Conservation (phyloP, 2,329 filamentous ascomycete genomes). For the Volutella citrinella region DNA sequence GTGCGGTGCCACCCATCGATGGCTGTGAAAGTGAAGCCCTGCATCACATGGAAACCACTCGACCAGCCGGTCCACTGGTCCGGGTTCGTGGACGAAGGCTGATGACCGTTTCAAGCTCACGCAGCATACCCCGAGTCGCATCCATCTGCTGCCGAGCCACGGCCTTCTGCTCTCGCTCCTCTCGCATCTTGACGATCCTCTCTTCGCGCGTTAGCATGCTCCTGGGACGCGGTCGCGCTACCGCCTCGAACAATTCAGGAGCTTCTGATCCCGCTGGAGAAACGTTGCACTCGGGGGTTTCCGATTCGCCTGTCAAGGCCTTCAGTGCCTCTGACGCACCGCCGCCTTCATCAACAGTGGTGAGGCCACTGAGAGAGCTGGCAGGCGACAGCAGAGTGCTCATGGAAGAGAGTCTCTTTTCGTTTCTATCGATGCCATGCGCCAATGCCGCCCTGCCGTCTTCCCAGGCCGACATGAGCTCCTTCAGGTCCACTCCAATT, state of each 20-base stretch:
- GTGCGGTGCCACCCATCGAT: too few species aligned
- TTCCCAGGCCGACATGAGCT: constrained; percentile 81
- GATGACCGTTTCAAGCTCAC: constrained; percentile 89
- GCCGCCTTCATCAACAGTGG: constrained; percentile 54
- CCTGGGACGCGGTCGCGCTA: constrained; percentile 69
- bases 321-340: constrained; percentile 63
- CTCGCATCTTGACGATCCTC: constrained; percentile 80
- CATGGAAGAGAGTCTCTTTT: constrained; percentile 64
- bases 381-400: constrained; percentile 58
- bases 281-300: constrained; percentile 49
- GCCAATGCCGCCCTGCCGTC: constrained; percentile 80
- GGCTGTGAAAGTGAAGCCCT: too few species aligned
- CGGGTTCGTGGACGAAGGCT: constrained; percentile 45
- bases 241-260: constrained; percentile 86
- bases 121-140: constrained; percentile 83
- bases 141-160: constrained; percentile 71
- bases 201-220: constrained; percentile 79
- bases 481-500: constrained; percentile 81
- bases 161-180: constrained; percentile 76
- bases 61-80: constrained; percentile 34
- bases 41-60: constrained; percentile 44
- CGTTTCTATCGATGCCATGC: constrained; percentile 76
- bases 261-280: constrained; percentile 59
- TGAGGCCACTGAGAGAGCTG: constrained; percentile 65
- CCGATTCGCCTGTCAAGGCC: constrained; percentile 70